Conservation (phyloP, 768 basidiomycete genomes). For the Suillus subluteus region DNA sequence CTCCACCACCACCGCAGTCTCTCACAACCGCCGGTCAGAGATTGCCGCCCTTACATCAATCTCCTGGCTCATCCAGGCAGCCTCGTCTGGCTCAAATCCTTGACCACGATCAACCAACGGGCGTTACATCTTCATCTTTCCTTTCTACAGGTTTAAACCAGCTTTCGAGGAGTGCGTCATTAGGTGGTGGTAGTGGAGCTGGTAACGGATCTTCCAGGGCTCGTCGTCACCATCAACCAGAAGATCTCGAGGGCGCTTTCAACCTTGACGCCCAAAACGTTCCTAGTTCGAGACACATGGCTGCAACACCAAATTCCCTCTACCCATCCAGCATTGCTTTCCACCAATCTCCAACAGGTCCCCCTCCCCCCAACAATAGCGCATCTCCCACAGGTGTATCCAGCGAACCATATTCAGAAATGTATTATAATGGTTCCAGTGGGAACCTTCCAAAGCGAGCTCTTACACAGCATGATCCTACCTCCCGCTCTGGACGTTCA, state of each 20-base stretch:
- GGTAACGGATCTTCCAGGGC: slow-evolving; percentile 46
- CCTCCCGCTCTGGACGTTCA: slow-evolving; percentile 57
- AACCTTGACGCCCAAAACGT: slow-evolving; percentile 36
- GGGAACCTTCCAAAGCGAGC: slow-evolving; percentile 57
- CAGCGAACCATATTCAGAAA: slow-evolving; percentile 56
- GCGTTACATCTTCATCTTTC: slow-evolving; percentile 50
- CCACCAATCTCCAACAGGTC: slow-evolving; percentile 52
- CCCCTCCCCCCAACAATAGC: slow-evolving; percentile 36
- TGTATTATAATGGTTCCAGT: slow-evolving; percentile 60
- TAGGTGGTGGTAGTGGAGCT: slow-evolving; percentile 49
- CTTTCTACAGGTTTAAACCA: slow-evolving; percentile 53
- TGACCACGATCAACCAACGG: slow-evolving; percentile 60
- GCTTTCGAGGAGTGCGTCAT: slow-evolving; percentile 69
- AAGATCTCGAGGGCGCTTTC: slow-evolving; percentile 65
- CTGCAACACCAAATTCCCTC: slow-evolving; percentile 45
- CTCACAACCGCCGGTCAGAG: slow-evolving; percentile 46
- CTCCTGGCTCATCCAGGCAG: slow-evolving; percentile 49
- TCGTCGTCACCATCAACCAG: slow-evolving; percentile 70
- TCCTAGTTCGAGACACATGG: slow-evolving; percentile 27
- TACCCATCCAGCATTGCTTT: slow-evolving; percentile 63
- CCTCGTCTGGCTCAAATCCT: slow-evolving; percentile 69
- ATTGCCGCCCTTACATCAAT: slow-evolving; percentile 54
- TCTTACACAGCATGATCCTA: slow-evolving; percentile 56
- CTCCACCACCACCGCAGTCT: slow-evolving; percentile 50
- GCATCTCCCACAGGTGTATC: slow-evolving; percentile 36